Percentiles rank a stretch among this genome's conserved stretches.
These are phyloP conservation scores for Lentinula edodes DNA, from an alignment of 768 basidiomycete species.

Conservation along the genomic window DNA sequence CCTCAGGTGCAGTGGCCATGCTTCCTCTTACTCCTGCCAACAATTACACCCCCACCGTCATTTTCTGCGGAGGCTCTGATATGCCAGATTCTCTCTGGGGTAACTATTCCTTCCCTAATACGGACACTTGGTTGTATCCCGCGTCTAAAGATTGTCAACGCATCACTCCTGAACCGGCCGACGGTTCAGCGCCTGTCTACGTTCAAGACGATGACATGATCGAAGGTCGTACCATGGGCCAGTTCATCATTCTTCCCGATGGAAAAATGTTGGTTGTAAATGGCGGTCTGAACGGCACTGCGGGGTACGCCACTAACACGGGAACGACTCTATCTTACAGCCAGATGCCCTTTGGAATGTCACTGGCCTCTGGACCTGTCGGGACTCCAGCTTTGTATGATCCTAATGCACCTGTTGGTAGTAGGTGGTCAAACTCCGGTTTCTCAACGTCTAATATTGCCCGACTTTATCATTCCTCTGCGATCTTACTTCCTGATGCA, in stretches of 20 bases:
- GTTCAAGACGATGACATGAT: constrained; percentile 72
- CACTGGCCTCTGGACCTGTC: constrained; percentile 76
- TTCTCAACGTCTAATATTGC: constrained; percentile 59
- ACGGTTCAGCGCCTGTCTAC: constrained; percentile 57
- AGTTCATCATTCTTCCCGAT: constrained; percentile 80
- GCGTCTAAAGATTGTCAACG: constrained; percentile 72
- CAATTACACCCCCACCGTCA: constrained; percentile 76
- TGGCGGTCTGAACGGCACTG: constrained; percentile 81
- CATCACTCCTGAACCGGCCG: constrained; percentile 79
- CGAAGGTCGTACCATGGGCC: constrained; percentile 83
- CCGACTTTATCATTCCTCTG: constrained; percentile 88
- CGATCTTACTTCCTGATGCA: constrained; percentile 83
- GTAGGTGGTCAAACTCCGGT: constrained; percentile 68
- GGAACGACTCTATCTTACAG: constrained; percentile 36
- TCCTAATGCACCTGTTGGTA: constrained; percentile 63
- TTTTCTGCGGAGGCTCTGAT: constrained; percentile 89
- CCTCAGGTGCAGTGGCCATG: constrained; percentile 84
- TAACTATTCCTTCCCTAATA: constrained; percentile 66
- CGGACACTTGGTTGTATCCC: constrained; percentile 69
- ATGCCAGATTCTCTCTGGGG: constrained; percentile 73
- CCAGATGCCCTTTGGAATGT: constrained; percentile 66
- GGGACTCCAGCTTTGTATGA: constrained; percentile 81
- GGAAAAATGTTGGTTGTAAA: constrained; percentile 78
- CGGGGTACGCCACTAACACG: constrained; percentile 69
- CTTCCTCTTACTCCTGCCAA: constrained; percentile 87